These are phyloP conservation scores for Xylariomycetidae sp. DNA, from an alignment of 2,329 filamentous ascomycete genomes.

Conservation along the genomic window DNA sequence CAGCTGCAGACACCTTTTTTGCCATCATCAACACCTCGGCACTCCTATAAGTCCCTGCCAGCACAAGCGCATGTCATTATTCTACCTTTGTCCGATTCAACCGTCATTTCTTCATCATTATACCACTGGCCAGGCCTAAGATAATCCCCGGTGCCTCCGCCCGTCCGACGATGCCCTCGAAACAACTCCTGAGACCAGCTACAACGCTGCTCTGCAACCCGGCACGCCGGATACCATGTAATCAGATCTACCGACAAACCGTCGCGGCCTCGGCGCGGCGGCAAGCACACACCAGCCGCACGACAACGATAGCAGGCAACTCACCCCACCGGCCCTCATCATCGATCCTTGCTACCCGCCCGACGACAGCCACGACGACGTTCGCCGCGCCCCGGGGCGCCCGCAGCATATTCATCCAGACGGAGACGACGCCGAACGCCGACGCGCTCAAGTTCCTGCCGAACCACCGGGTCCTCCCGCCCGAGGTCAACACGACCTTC, in stretches of 20 bases:
- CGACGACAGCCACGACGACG: conserved; percentile 3
- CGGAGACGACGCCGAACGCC: conserved; percentile 88
- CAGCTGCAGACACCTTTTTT: neutral
- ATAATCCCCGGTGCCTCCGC: too few relatives aligned
- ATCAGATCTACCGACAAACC: conserved; percentile 1
- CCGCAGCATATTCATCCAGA: conserved; percentile 96
- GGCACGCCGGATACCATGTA: neutral
- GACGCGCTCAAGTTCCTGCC: conserved; percentile 96
- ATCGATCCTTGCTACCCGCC: conserved; percentile 11
- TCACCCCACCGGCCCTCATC: conserved; percentile 9
- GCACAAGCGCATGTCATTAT: neutral
- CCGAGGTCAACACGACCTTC: conserved; percentile 67
- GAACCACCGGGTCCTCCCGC: conserved; percentile 79
- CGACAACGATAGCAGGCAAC: neutral
- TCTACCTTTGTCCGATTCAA: too few relatives aligned
- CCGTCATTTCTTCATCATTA: neutral
- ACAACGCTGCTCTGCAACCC: neutral
- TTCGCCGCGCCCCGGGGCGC: conserved; percentile 29
- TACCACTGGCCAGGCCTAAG: neutral
- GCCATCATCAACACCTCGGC: neutral
- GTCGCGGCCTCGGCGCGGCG: too few relatives aligned
- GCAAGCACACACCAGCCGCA: neutral
- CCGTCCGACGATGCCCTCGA: neutral
- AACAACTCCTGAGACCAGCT: neutral
- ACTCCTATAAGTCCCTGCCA: neutral